Percentiles rank a stretch among this genome's conserved stretches.
These are phyloP conservation scores for Berberis vulgaris DNA, from an alignment of 164 flowering plant species.

Conservation along the genomic window DNA sequence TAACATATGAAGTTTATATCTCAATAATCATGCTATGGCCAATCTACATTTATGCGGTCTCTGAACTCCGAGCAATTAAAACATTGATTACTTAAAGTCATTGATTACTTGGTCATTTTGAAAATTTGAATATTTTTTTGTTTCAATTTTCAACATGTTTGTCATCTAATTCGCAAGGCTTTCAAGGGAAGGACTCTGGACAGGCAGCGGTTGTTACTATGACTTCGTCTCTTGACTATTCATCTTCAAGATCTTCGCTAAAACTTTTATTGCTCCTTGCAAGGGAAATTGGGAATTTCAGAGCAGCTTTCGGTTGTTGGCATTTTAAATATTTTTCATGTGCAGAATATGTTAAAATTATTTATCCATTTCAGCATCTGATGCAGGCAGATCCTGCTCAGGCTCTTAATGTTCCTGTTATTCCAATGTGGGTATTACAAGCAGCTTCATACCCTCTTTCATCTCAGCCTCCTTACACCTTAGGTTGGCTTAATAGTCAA, in stretches of 20 bases:
- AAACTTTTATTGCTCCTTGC: constrained; percentile 86
- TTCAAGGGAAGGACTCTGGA: constrained; percentile 50
- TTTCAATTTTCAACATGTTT: too few species aligned
- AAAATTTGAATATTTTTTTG: too few species aligned
- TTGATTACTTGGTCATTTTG: too few species aligned
- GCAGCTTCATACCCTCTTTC: constrained; percentile 88
- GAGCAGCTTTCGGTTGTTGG: neutral
- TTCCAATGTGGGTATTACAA: constrained; percentile 77
- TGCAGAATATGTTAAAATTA: neutral
- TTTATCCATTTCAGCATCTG: constrained; percentile 11
- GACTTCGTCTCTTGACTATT: constrained; percentile 88
- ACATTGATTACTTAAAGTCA: too few species aligned
- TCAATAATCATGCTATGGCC: too few species aligned
- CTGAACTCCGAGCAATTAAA: too few species aligned
- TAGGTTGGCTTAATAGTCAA: constrained; percentile 72
- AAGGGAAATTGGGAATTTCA: constrained; percentile 24
- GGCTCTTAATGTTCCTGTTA: constrained; percentile 86
- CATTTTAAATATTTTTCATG: neutral
- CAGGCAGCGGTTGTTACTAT: constrained; percentile 83
- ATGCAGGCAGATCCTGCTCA: constrained; percentile 96
- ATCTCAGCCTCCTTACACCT: constrained; percentile 71
- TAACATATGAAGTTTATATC: too few species aligned
- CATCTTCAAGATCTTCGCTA: constrained; percentile 71
- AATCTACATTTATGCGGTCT: too few species aligned
- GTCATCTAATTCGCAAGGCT: constrained; percentile 42